Evolutionary conservation across 192 early-diverging fungal species (phyloP).

Genomic region (Dissophora globulifera): DNA sequence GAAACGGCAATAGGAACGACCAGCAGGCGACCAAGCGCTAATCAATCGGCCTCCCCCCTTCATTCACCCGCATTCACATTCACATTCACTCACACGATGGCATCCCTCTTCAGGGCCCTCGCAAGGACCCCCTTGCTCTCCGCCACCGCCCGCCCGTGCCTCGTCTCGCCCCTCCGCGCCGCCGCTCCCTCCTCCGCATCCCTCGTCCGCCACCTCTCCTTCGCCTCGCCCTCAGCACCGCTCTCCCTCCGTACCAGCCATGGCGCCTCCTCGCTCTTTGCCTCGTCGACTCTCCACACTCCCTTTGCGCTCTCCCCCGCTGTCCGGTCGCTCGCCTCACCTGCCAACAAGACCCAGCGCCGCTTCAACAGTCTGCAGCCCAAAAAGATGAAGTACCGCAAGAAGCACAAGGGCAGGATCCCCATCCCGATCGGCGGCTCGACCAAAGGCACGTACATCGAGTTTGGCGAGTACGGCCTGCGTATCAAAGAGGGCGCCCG

Average conservation of each 20-base stretch:
- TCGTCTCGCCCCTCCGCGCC: neutral
- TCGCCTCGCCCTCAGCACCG: constrained; percentile 27
- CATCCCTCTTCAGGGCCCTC: constrained; percentile 48
- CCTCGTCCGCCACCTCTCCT: constrained; percentile 46
- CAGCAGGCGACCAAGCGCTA: too few relatives aligned
- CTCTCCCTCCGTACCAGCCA: constrained; percentile 19
- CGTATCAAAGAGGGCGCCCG: constrained; percentile 87
- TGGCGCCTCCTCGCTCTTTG: too few relatives aligned
- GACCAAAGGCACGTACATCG: constrained; percentile 86
- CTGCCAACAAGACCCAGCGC: constrained; percentile 49
- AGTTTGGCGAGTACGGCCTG: constrained; percentile 93
- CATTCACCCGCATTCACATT: neutral
- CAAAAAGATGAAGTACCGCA: constrained; percentile 77
- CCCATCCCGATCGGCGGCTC: constrained; percentile 85
- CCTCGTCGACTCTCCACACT: constrained; percentile 17
- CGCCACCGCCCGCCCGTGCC: constrained; percentile 12
- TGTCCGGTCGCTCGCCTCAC: constrained; percentile 29
- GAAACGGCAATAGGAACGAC: too few relatives aligned
- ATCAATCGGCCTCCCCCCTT: too few relatives aligned
- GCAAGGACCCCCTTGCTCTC: constrained; percentile 43
- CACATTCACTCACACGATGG: constrained; percentile 26
- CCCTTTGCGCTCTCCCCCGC: constrained; percentile 12
- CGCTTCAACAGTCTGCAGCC: constrained; percentile 80
- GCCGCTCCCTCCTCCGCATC: constrained; percentile 19
- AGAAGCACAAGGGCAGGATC: constrained; percentile 89